Evolutionary conservation across 2,329 filamentous ascomycete genomes (phyloP).

Genomic region (Aureobasidium sp.): DNA sequence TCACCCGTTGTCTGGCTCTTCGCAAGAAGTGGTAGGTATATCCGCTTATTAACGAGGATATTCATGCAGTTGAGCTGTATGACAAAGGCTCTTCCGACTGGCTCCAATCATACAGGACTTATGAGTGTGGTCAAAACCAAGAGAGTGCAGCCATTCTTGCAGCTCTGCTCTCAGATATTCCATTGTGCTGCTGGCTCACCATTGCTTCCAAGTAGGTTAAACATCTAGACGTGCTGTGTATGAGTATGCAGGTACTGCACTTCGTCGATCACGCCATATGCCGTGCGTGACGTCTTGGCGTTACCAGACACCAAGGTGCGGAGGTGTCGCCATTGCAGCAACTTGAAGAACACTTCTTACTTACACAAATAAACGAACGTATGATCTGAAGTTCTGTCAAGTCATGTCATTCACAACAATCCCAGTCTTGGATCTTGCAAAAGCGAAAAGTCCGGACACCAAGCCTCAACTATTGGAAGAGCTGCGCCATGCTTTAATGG

Average conservation of each 20-base stretch:
- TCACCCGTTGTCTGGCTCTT: neutral
- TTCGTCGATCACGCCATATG: neutral
- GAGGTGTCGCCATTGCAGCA: neutral
- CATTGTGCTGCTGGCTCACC: neutral
- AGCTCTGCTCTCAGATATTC: neutral
- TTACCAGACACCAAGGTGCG: neutral
- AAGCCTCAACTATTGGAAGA: conserved; percentile 65
- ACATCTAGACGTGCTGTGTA: neutral
- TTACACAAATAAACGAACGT: neutral
- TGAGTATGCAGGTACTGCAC: neutral
- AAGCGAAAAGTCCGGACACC: conserved; percentile 52
- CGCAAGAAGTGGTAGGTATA: neutral
- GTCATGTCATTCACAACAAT: conserved; percentile 55
- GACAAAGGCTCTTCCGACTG: neutral
- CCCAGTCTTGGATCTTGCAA: conserved; percentile 67
- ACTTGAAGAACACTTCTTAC: neutral
- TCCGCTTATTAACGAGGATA: neutral
- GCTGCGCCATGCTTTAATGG: conserved; percentile 66
- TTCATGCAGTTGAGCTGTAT: neutral
- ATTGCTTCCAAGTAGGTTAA: neutral
- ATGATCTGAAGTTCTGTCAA: neutral
- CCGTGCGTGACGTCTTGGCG: conserved; percentile 1
- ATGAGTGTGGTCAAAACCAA: neutral
- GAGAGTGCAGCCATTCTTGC: neutral
- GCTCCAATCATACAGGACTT: neutral